These are phyloP conservation scores for Suillus clintonianus DNA, from an alignment of 768 basidiomycete species.

Conservation along the genomic window DNA sequence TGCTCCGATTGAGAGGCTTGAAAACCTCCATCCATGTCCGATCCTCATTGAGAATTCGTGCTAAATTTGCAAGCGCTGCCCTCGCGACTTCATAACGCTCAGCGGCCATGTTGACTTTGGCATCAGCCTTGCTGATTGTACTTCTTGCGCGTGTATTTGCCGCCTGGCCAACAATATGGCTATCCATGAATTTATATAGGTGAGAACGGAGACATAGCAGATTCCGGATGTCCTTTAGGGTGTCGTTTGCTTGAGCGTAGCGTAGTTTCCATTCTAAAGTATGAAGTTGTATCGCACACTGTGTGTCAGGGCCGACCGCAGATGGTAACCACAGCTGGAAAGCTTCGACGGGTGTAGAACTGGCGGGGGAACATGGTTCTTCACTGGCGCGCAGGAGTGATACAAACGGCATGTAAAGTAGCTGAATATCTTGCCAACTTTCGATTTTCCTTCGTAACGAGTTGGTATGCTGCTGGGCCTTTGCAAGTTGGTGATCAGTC, in stretches of 20 bases:
- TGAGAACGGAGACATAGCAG: background rate
- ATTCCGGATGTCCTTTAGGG: background rate
- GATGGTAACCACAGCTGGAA: background rate
- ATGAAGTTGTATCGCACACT: background rate
- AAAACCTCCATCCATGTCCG: background rate
- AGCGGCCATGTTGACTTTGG: background rate
- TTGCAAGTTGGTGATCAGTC: background rate
- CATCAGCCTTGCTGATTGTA: background rate
- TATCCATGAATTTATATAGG: slow-evolving; percentile 6
- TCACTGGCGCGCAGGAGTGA: background rate
- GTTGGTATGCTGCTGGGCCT: background rate
- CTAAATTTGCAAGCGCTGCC: background rate
- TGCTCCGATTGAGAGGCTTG: background rate
- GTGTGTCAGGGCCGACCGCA: background rate
- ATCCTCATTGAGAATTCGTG: background rate
- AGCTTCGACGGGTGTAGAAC: background rate
- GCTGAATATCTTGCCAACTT: background rate
- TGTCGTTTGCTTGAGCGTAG: slow-evolving; percentile 20
- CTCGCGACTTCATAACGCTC: background rate
- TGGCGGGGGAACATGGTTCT: background rate
- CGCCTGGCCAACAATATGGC: slow-evolving; percentile 4
- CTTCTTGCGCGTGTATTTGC: background rate
- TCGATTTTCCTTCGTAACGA: background rate
- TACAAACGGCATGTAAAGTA: background rate
- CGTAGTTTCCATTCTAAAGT: slow-evolving; percentile 24